Evolutionary conservation across 2,329 filamentous ascomycete species (phyloP), one percentile per base, ranked within the genome.

Genomic region (Xylariaceae sp.): DNA sequence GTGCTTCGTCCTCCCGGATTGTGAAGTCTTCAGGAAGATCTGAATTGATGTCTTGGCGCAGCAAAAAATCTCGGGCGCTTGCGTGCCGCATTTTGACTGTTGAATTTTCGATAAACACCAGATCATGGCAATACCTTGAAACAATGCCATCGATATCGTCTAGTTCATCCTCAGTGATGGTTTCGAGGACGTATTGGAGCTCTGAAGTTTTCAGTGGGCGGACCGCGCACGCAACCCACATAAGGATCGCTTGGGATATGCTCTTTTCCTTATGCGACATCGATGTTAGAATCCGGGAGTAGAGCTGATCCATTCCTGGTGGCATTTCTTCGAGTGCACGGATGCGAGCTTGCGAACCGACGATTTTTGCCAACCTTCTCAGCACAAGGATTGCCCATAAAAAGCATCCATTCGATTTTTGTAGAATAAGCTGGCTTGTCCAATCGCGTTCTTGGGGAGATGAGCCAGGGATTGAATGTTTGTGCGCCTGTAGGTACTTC

Each of bases 51-150:
- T 56, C 49, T 6, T 48, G 40, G 16, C 47, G 52, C 13, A 69
- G 10, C 18, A 67, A 60, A 41, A 69, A 70, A 50, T 65, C 60
- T 49, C 68, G 63, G 17, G 69, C 71, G 13, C 72, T 74, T 46
- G 69, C 63, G 55, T 75, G 73, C 18, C 73, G 59, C 60, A 73
- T 67, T 34, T 68, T 60, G 2, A 73, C 61, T 43, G 54, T 63
- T 10, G 57, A 59, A 18, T 57, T 57, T 19, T 62, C 70, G 12
- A 73, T 57, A n/a, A 58, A 49, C 5, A 73, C 67, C 18, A 74
- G 60, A 43, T 74, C 67, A 6, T 70, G 70, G 52, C 68, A 71
- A 1, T 69, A 58, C 14, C 60, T 54, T 12, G 48, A 45, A 31
- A 69, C 63, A 50, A 61, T 60, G 38, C 66, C 51, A 40, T 63